Base-by-base conservation (phyloP, 2,329 filamentous ascomycete genomes). In the Aspergillus candidus region DNA sequence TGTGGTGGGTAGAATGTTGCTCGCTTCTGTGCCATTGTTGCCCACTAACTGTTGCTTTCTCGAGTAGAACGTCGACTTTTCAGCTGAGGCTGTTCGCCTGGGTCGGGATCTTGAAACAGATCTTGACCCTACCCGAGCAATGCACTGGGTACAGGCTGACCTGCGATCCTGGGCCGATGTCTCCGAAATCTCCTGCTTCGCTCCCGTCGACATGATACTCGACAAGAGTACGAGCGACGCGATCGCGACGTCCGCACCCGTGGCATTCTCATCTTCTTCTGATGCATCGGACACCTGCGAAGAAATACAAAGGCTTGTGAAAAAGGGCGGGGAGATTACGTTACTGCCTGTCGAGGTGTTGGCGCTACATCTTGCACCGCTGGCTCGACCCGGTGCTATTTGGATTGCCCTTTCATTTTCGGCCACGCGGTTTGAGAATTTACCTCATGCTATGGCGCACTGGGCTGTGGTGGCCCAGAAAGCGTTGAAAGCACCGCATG, bases 181-280 rank as follows among this genome's bases (percentile, higher is more conserved):
- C 12, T 50, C 55, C n/a, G 29, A 32, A 7, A 43, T 66, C 12
- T n/a, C 43, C 4, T 38, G 32, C 1, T 54, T 58, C 35, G 59
- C 54, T 1, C 62, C 63, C 0, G 63, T 66, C 33, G 61, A 65
- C 15, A 54, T 62, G 29, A 51, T 67, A 12, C 39, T 66, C 1
- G 64, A 67, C 41, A 67, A 67, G 45, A 65, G 63, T 42, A 67
- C 64, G 1, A 63, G 60, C 47, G 64, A 67, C 38, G 59, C 64
- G n/a, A 64, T 67, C 35, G 58, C 62, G 4, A 67, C 64, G 2
- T 53, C 50, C 10, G 34, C 48, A 46, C 22, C 54, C 22, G 29
- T 43, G 11, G 45, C 38, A 4, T 52, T 60, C n/a, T 34, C 43
- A 4, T 35, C 40, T 6, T 38, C 44, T 1, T 38, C 52, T 5